Base-by-base conservation (phyloP, 192 early-diverging fungal genomes). In the Backusella australiensis region DNA sequence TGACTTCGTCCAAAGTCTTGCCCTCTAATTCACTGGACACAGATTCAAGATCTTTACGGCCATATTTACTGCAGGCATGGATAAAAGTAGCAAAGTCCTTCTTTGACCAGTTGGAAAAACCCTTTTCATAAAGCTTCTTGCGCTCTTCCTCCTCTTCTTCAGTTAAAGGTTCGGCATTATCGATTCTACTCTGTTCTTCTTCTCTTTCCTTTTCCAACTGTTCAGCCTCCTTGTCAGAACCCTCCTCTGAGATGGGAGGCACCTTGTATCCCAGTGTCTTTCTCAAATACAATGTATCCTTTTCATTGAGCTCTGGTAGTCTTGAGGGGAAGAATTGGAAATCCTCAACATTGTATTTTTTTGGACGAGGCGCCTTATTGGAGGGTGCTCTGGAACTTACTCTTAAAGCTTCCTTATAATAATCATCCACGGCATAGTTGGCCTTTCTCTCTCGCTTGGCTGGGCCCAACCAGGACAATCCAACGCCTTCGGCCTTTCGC, bases 361-460 rank as follows among this genome's bases (percentile, higher is more conserved):
- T 93, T 26, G 89, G 91, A 26, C 86, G 85, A 82, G 90, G 91
- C 21, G 88, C 85, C 52, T 84, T 87, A 49, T 84, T 86, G 3
- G 83, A 73, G 15, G 84, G 74, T 2, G 89, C 72, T 74, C 93
- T 95, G 29, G 88, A 67, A 23, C 84, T 86, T 49, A 89, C 84
- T 19, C 93, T 89, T 44, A 97, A 82, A 1, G 93, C 93, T 78
- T 96, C 95, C 77, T 93, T 93, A 75, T 96, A 97, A 82, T 96
- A 97, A 80, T 96, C 94, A 73, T 97, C 95, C 0, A 97, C 90
- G 0, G 92, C 91, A 79, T 97, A 97, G 82, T 94, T 96, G 36
- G 89, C 93, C 81, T 96, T 96, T 70, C 95, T 91, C 85, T 98
- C 96, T 68, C 97, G 88, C 83, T 99, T 98, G 36, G 94, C 91